These are phyloP conservation scores for Cyathus striatus DNA, from an alignment of 768 basidiomycete genomes.

Conservation along the genomic window DNA sequence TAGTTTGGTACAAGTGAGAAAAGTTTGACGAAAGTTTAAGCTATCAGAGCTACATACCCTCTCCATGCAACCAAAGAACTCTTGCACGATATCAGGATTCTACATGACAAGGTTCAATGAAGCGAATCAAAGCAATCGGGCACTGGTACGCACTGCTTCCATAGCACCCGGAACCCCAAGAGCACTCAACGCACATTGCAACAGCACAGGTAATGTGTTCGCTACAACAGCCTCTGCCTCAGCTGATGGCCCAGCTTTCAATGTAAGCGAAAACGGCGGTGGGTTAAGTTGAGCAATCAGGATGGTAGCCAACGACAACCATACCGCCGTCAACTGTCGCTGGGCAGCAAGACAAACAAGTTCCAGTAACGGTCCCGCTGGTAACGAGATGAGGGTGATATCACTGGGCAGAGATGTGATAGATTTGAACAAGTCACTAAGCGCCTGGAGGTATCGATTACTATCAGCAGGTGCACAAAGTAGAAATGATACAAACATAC, in stretches of 20 bases:
- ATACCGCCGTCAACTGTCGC: constrained; percentile 71
- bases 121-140: not conserved
- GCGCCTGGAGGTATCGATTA: constrained; percentile 37
- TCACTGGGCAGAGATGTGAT: constrained; percentile 80
- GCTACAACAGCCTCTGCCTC: constrained; percentile 56
- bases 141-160: constrained; percentile 52
- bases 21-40: constrained; percentile 35
- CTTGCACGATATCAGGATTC: constrained; percentile 92
- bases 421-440: constrained; percentile 82
- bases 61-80: constrained; percentile 82
- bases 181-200: constrained; percentile 50
- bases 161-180: constrained; percentile 59
- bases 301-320: constrained; percentile 80
- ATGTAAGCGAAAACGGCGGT: constrained; percentile 42
- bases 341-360: constrained; percentile 70
- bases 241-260: constrained; percentile 47
- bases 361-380: constrained; percentile 77
- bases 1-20: constrained; percentile 40
- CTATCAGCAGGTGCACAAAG: constrained; percentile 1
- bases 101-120: constrained; percentile 19
- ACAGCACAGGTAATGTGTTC: constrained; percentile 47
- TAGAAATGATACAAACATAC: constrained; percentile 36
- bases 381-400: constrained; percentile 72
- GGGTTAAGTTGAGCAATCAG: constrained; percentile 81
- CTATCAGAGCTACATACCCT: constrained; percentile 52